Percentiles rank a stretch among this genome's conserved stretches.
phyloP scores from a whole-genome alignment of 1,139 yeast genomes.

The Hyphopichia buzzinii region DNA sequence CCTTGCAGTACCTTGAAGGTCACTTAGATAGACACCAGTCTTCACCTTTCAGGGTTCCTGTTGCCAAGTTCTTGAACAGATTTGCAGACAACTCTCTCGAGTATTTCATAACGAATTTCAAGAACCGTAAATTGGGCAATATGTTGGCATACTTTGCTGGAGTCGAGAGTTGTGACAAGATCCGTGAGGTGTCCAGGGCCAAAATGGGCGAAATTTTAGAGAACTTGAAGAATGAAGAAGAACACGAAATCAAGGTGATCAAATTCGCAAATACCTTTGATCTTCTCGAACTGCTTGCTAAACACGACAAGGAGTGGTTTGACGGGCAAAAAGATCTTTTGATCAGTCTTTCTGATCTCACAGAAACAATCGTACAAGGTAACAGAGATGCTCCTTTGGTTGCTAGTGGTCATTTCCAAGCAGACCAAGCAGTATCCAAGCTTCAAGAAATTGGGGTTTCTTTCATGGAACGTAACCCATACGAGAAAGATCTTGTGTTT shows the following conservation, averaged over 20 bases:
- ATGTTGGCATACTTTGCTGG: constrained; percentile 64
- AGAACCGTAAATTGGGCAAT: constrained; percentile 66
- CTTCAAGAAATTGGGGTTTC: constrained; percentile 56
- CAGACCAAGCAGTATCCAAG: constrained; percentile 68
- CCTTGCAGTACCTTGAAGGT: constrained; percentile 76
- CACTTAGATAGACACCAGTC: constrained; percentile 79
- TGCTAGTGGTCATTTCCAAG: constrained; percentile 66
- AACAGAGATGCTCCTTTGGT: constrained; percentile 44
- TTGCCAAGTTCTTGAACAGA: constrained; percentile 82
- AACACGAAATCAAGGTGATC: constrained; percentile 54
- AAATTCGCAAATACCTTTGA: constrained; percentile 74
- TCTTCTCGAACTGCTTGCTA: constrained; percentile 52
- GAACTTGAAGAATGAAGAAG: constrained; percentile 44
- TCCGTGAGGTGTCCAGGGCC: constrained; percentile 54
- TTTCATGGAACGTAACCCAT: constrained; percentile 38
- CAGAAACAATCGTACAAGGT: constrained; percentile 44
- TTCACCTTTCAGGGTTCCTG: constrained; percentile 91
- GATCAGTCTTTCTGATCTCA: constrained; percentile 43
- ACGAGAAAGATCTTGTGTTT: constrained; percentile 38
- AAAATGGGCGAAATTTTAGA: constrained; percentile 42
- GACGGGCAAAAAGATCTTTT: constrained; percentile 49
- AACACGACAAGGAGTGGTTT: constrained; percentile 63
- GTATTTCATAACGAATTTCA: constrained; percentile 66
- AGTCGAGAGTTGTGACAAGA: constrained; percentile 54
- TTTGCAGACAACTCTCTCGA: constrained; percentile 75